A percentile compares a stretch with the other conserved stretches of the same genome.
These are phyloP conservation scores for Cyclaneusma minus DNA, from an alignment of 2,329 filamentous ascomycete genomes.

Conservation along the genomic window DNA sequence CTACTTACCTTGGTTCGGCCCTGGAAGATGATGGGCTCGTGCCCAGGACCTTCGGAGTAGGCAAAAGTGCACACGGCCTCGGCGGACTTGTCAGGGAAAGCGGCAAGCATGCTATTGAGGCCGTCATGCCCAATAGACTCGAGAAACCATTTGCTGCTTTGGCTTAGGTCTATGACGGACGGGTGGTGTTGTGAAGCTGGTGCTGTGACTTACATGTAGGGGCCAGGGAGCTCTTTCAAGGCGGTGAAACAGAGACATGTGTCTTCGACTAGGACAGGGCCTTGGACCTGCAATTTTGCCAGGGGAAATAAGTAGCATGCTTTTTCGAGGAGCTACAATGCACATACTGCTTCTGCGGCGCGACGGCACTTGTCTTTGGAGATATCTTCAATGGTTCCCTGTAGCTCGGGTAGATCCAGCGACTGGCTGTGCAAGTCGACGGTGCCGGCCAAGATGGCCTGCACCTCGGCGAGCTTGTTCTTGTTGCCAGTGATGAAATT, in stretches of 20 bases:
- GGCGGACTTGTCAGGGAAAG: slow-evolving; percentile 79
- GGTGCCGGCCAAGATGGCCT: slow-evolving; percentile 60
- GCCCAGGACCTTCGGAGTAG: slow-evolving; percentile 72
- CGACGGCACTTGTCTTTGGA: slow-evolving; percentile 73
- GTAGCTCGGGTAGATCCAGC: slow-evolving; percentile 76
- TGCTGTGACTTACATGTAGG: slow-evolving; percentile 63
- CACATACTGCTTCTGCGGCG: slow-evolving; percentile 59
- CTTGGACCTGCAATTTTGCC: slow-evolving; percentile 42
- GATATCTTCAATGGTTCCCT: slow-evolving; percentile 85
- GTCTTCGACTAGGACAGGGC: slow-evolving; percentile 89
- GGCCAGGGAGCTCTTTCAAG: slow-evolving; percentile 78
- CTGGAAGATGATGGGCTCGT: slow-evolving; percentile 79
- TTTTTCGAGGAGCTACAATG: no score
- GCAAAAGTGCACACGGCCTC: slow-evolving; percentile 94
- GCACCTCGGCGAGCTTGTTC: slow-evolving; percentile 84
- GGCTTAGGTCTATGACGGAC: neutral
- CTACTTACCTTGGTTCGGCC: slow-evolving; percentile 60
- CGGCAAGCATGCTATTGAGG: slow-evolving; percentile 77
- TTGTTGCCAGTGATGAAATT: slow-evolving; percentile 96
- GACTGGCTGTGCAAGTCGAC: slow-evolving; percentile 61
- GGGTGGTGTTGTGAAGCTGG: slow-evolving; percentile 2
- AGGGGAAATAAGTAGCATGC: slow-evolving; percentile 1
- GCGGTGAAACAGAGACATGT: slow-evolving; percentile 90
- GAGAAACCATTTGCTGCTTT: slow-evolving; percentile 80
- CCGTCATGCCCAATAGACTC: slow-evolving; percentile 66